phyloP scores from a whole-genome alignment of 23 red algal genomes.

The Agarophyton chilense region DNA sequence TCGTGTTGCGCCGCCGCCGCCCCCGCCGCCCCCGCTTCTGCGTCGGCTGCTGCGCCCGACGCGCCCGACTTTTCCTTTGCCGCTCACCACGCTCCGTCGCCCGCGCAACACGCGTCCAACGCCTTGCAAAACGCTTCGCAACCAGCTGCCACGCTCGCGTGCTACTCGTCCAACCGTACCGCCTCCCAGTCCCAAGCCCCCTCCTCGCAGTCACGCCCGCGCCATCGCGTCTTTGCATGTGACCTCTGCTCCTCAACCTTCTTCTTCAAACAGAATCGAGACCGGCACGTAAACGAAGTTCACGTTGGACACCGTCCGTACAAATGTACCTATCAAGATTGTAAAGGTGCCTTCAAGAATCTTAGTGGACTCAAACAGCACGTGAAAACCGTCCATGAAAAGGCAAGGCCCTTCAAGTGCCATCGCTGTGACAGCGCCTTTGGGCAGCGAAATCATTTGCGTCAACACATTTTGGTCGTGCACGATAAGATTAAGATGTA shows the following conservation, averaged over 20 bases:
- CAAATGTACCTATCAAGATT: constrained; percentile 37
- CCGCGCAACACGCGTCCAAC: too few species aligned
- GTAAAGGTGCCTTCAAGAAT: constrained; percentile 68
- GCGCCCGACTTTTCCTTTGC: neutral
- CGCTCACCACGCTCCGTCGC: too few species aligned
- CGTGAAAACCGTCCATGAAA: constrained; percentile 65
- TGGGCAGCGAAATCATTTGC: constrained; percentile 76
- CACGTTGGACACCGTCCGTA: constrained; percentile 50
- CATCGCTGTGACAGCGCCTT: constrained; percentile 62
- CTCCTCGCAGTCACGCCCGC: neutral
- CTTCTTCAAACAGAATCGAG: constrained; percentile 82
- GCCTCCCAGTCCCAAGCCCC: neutral
- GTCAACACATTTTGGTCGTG: constrained; percentile 67
- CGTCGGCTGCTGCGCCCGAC: neutral
- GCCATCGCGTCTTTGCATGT: constrained; percentile 36
- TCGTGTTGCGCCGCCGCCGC: neutral
- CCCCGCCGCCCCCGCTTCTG: neutral
- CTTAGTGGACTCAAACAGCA: constrained; percentile 67
- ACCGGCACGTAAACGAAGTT: constrained; percentile 67
- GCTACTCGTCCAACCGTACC: too few species aligned
- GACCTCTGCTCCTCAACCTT: constrained; percentile 46
- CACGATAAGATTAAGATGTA: constrained; percentile 66
- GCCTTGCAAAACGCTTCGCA: too few species aligned
- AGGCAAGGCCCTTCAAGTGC: constrained; percentile 64
- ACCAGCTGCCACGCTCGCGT: too few species aligned